Evolutionary conservation across 2,329 filamentous ascomycete species (phyloP), one percentile per base, ranked within the genome.

Genomic region (Fusarium sp.): DNA sequence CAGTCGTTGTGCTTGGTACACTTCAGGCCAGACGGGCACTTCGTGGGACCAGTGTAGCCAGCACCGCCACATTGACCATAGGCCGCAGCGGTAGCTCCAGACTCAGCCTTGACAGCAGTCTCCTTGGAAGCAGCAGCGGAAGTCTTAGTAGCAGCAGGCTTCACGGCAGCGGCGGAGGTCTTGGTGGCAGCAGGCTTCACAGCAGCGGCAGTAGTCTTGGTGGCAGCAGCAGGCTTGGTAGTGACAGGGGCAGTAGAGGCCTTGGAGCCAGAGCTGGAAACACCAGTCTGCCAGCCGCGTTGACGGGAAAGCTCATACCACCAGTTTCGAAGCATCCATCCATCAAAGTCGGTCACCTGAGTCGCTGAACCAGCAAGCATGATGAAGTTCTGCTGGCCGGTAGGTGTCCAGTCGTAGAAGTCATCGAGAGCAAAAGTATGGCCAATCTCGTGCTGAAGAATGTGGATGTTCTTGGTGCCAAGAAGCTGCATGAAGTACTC

Each of bases 321-420:
- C 81, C 81, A 84, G 69, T 84, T 81, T 2, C 81, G 72, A 46
- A 80, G 70, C 82, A 84, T 84, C 82, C 82, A 84, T 20, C 79
- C 80, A 52, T 84, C 82, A 48, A 84, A 84, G 41, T 84, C 81
- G 4, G 82, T 84, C 20, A 84, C 76, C 46, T 76, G 60, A 20
- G 68, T 74, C 2, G 82, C 74, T 45, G 78, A 79, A 6, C 82
- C 82, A 47, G 82, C 81, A 44, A 78, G 68, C 82, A 84, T 83
- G 64, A 83, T 76, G 72, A 83, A 84, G 69, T 75, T 80, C 9
- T 71, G 69, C 32, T 80, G 67, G 7, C 81, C 81, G 7, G 75
- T 75, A 1, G 82, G 81, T 20, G 77, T 80, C 81, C 80, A 83
- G 71, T 82, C 80, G 10, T 71, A 71, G 56, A 71, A 82, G 59